Base-by-base conservation (phyloP, 2,329 filamentous ascomycete genomes). In the Aspergillus sp. region DNA sequence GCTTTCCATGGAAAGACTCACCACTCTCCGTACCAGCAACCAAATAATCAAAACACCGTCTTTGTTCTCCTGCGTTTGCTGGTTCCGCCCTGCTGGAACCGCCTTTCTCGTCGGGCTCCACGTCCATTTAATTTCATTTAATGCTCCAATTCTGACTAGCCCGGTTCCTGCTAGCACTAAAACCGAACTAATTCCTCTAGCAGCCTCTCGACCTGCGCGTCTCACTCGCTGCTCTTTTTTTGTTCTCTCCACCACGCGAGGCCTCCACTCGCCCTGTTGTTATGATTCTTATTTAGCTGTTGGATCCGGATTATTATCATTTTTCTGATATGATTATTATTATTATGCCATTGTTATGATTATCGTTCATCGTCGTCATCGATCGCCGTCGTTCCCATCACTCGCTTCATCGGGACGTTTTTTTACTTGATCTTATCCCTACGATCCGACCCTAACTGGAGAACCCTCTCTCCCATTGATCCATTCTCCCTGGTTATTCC, bases 81-180 rank as follows among this genome's bases (percentile, higher is more conserved):
- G 62, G 62, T 66, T 65, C 64, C 64, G 63, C 54, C 46, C 56
- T 59, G 53, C 55, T 66, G 64, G 64, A 66, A 66, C 61, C 52
- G 55, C 36, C 6, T n/a, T 16, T 7, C 36, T 42, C 14, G 26
- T 42, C 36, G 36, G 36, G 36, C 36, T 42, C 36, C 36, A 42
- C 36, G 36, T 42, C 36, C 36, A 7, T n/a, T n/a, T 42, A n/a
- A 16, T 42, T n/a, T n/a, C 36, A 29, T 29, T 29, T 29, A 29
- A 29, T 29, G 26, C 26, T 12, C 32, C 11, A 36, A 36, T 36
- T 42, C 6, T 16, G 6, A n/a, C 6, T 42, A 42, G 36, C 36
- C 36, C 36, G 36, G 36, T 42, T 42, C 36, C 36, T 42, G 36
- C 36, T n/a, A 42, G 6, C n/a, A 42, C 14, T 16, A 42, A 42